A percentile compares a stretch with the other conserved stretches of the same genome.
phyloP scores from a whole-genome alignment of 495 filamentous ascomycete genomes.

The Clavariopsis aquatica region DNA sequence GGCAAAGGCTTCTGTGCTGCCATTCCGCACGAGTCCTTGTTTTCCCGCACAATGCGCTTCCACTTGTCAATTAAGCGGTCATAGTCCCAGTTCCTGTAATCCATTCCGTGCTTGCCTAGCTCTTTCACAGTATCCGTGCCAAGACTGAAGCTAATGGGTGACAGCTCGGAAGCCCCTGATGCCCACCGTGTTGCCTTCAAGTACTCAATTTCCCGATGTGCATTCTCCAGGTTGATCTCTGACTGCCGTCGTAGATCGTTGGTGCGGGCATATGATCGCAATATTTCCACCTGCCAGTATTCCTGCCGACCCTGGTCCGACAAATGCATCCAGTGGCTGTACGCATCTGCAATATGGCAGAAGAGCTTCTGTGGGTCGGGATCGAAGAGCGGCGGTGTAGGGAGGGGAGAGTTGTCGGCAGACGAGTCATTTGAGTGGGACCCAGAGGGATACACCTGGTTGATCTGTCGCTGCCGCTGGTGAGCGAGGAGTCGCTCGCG shows the following conservation, averaged over 20 bases:
- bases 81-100: constrained; percentile 55
- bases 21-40: constrained; percentile 36
- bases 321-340: constrained; percentile 67
- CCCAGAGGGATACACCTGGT: constrained; percentile 52
- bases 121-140: constrained; percentile 46
- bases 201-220: constrained; percentile 71
- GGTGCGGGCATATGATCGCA: constrained; percentile 68
- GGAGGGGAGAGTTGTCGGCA: constrained; percentile 28
- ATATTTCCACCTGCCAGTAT: constrained; percentile 76
- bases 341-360: constrained; percentile 69
- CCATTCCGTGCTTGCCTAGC: constrained; percentile 30
- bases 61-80: constrained; percentile 60
- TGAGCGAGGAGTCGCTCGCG: constrained; percentile 45
- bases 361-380: constrained; percentile 57
- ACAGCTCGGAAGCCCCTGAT: constrained; percentile 55
- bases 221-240: constrained; percentile 60
- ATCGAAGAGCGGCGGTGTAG: constrained; percentile 37
- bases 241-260: constrained; percentile 64
- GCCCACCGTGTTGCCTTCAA: constrained; percentile 65
- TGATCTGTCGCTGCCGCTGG: constrained; percentile 51
- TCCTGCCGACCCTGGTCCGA: constrained; percentile 59
- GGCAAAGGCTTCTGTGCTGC: constrained; percentile 39
- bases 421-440: constrained; percentile 16
- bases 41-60: constrained; percentile 53
- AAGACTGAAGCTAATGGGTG: constrained; percentile 62